Base-by-base conservation (phyloP, 106 monocot genomes). In the Apostasia ramifera region DNA sequence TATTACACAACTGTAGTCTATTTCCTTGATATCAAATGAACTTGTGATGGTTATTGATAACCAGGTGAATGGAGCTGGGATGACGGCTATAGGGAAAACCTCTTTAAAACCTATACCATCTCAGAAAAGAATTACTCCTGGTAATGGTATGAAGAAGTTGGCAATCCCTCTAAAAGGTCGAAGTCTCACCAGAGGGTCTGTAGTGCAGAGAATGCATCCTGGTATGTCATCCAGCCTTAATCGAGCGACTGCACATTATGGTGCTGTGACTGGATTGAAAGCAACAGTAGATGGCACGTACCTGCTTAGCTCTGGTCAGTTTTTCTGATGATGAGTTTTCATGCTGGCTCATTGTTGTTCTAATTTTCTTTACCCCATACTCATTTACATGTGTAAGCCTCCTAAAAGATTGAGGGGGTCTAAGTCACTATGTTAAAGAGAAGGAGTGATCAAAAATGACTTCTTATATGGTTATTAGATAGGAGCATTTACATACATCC, bases 211-310 rank as follows among this genome's bases (percentile, higher is more conserved):
- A 64, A 71, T 84, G 26, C 95, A 95, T 76, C 95, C 89, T 74
- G 92, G 92, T 39, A 68, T 97, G 84, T 77, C 84, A 40, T 92
- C 95, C 47, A 77, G 68, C 76, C 80, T 69, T 52, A 85, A 87
- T 80, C 84, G 79, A 43, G 86, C 92, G 46, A 92, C 89, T 26
- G 86, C 97, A 48, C 97, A 98, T 87, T 98, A 90, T 75, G 97
- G 97, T 67, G 86, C 84, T 70, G 89, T 98, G 58, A 98, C 92
- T 71, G 89, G 86, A 81, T 70, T 98, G 40, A 84, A 67, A 83
- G 77, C 97, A 63, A 98, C 92, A 61, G 67, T 66, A 80, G 97
- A 98, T 83, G 92, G 97, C 14, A 84, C 93, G 85, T 89, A 98
- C 81, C 92, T 98, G 71, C 70, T 98, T 59, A 98, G 97, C 73